Base-by-base conservation (phyloP, 257 asterid genomes). In the Solanum chilense region DNA sequence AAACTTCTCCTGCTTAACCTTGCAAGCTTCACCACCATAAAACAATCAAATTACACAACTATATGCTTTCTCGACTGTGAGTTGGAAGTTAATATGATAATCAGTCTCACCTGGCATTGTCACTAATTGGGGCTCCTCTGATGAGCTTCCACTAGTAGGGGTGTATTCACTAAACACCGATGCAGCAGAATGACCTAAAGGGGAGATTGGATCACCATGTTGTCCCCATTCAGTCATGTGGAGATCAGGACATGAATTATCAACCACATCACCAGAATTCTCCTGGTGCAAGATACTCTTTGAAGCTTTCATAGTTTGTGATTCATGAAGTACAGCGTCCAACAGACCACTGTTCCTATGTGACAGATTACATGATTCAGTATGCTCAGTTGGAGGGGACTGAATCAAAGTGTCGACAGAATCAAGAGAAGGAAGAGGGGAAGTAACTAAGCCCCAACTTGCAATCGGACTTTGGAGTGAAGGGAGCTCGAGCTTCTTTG, bases 401-500 rank as follows among this genome's bases (percentile, higher is more conserved):
- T 87, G 93, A 86, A 90, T 88, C 84, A 93, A 88, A 5, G 90
- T 86, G 85, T 92, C 93, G 10, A 87, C 91, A 21, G 93, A 87
- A 73, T 94, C 94, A 12, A 88, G 85, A 77, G 88, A 89, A 86
- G 93, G 94, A 89, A 92, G 83, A 3, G 94, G 95, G 87, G 94
- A 90, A 81, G 97, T 89, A 49, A 94, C 91, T 80, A 91, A 88
- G 83, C 91, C 91, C 94, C 94, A 91, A 69, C 74, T 85, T 86
- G 91, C 89, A 81, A 77, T 86, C 69, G 90, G 91, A 71, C 86
- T 92, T 94, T 93, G 98, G 96, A 94, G 88, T 92, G 98, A 93
- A 94, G 98, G 98, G 95, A 94, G 96, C 94, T 91, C 96, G 86
- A 77, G 88, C 91, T 92, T 89, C 93, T 56, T 87, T 29, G 92